Base-by-base conservation (phyloP, 257 asterid species). In the Lavandula angustifolia region DNA sequence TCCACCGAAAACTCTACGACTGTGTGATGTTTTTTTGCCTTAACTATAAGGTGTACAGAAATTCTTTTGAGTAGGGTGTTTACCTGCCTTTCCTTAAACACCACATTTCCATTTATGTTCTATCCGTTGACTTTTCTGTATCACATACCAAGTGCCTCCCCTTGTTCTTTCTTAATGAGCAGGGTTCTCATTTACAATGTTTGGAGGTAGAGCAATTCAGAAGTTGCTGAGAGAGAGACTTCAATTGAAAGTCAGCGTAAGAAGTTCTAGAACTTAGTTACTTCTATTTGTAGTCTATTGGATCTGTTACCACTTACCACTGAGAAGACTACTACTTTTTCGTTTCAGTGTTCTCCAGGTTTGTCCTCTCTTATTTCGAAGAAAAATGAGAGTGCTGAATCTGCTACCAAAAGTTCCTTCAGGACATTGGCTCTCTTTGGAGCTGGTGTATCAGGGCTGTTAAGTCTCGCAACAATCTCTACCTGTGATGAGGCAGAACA, bases 401-500 rank as follows among this genome's bases (percentile, higher is more conserved):
- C 85, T 59, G 61, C 79, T 53, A 32, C 87, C 70, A 50, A 50
- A 57, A 83, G 76, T 55, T 83, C 90, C 40, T 67, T 73, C 67
- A 80, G 76, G 75, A 67, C 77, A 55, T 49, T 79, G 57, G 82
- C 79, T 51, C 74, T 80, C 29, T 10, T 78, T 66, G 82, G 83
- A 65, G 78, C 81, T 53, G 87, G 95, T 75, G 85, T 80, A 31
- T 68, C 89, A 16, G 95, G 92, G 62, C 76, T 87, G 17, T 66
- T 82, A n/a, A 77, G 95, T 76, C 80, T 82, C 74, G 82, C 89
- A 58, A 82, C 92, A 67, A 43, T 80, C n/a, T 78, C 92, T 62
- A 72, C 92, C 68, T 85, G 89, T 51, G 95, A 84, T 74, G 92
- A 87, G 80, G 95, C 92, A 43, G 95, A 87, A 71, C 92, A 87